A percentile compares a stretch with the other conserved stretches of the same genome.
Evolutionary conservation across 2,329 filamentous ascomycete species (phyloP).

Genomic region (Trichophaea hybrida): DNA sequence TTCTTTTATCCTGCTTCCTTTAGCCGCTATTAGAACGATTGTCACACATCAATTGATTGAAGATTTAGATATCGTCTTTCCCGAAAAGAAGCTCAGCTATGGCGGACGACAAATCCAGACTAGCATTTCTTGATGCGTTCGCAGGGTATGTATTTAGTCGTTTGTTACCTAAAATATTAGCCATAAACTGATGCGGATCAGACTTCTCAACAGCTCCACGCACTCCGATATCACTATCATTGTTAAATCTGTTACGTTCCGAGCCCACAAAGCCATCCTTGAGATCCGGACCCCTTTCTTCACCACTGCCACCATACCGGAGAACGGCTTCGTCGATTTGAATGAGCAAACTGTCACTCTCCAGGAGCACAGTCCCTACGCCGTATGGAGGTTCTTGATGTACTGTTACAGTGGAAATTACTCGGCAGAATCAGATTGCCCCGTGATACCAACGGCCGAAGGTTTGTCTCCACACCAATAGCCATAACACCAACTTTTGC

Average conservation of each 20-base stretch:
- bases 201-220: not conserved
- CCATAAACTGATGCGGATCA: not conserved
- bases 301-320: not conserved
- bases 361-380: not conserved
- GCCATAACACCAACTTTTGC: too few species aligned
- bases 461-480: too few species aligned
- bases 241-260: not conserved
- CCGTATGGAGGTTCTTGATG: not conserved
- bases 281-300: not conserved
- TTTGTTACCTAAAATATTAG: not conserved
- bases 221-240: not conserved
- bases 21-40: too few species aligned
- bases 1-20: too few species aligned
- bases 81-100: too few species aligned
- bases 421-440: not conserved
- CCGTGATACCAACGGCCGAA: not conserved
- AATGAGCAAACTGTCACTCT: not conserved
- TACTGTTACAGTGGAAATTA: constrained; percentile 4
- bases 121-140: not conserved
- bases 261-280: not conserved
- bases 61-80: too few species aligned
- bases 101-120: not conserved
- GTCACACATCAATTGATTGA: too few species aligned
- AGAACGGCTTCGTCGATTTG: not conserved
- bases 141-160: not conserved